These are phyloP conservation scores for Metschnikowia colocasiae DNA, from an alignment of 805 yeast species.

Conservation along the genomic window DNA sequence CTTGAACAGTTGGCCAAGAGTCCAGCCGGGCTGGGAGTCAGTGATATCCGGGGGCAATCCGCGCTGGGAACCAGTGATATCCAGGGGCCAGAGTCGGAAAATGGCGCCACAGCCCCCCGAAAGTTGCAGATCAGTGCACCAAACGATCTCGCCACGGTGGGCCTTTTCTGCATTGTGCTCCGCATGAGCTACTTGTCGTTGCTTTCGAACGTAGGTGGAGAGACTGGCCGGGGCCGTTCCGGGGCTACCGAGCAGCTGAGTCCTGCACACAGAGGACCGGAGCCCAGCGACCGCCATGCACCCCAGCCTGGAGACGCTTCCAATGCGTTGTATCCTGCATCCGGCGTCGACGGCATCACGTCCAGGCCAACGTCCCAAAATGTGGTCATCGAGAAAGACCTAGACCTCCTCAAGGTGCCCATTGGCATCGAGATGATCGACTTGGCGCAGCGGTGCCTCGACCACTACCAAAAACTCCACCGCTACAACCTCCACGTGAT, in stretches of 20 bases:
- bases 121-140: neutral
- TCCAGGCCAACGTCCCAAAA: neutral
- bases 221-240: neutral
- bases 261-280: too few species aligned
- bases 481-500: constrained; percentile 10
- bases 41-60: too few species aligned
- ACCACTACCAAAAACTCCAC: constrained; percentile 12
- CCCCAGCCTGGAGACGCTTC: neutral
- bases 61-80: too few species aligned
- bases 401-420: constrained; percentile 9
- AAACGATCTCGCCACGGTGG: constrained; percentile 13
- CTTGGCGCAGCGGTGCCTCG: constrained; percentile 16
- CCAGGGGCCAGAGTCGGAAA: too few species aligned
- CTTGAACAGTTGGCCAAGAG: neutral
- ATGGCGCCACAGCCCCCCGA: neutral
- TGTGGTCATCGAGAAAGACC: neutral
- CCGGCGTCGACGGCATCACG: neutral
- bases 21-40: too few species aligned
- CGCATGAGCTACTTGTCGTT: constrained; percentile 18
- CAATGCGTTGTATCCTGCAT: neutral
- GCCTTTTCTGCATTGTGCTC: constrained; percentile 15
- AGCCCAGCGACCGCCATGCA: too few species aligned
- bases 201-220: constrained; percentile 10
- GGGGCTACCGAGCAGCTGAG: too few species aligned
- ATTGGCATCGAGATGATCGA: constrained; percentile 19